phyloP scores from a whole-genome alignment of 371 early-diverging fungal species.

The Mucor lusitanicus region DNA sequence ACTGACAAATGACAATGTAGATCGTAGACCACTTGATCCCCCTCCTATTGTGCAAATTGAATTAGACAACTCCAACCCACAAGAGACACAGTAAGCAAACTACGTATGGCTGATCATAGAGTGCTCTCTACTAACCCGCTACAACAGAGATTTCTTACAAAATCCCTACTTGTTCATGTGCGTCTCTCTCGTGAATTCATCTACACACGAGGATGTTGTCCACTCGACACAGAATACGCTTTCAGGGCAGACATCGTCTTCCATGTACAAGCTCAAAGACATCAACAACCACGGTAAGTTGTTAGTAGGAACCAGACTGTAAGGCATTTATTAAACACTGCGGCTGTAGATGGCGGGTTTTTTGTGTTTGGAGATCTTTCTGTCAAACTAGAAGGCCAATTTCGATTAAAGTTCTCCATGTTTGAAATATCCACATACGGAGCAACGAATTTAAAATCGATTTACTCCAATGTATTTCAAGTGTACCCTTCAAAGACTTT shows the following conservation, averaged over 20 bases:
- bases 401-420: slow-evolving; percentile 80
- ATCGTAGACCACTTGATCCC: slow-evolving; percentile 89
- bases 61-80: slow-evolving; percentile 47
- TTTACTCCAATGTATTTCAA: slow-evolving; percentile 69
- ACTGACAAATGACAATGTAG: slow-evolving; percentile 27
- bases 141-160: slow-evolving; percentile 62
- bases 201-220: slow-evolving; percentile 41
- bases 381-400: slow-evolving; percentile 83
- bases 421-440: slow-evolving; percentile 70
- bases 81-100: slow-evolving; percentile 28
- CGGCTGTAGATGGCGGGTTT: slow-evolving; percentile 72
- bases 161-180: slow-evolving; percentile 81
- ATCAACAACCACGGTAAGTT: slow-evolving; percentile 71
- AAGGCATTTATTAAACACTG: background rate
- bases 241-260: slow-evolving; percentile 84
- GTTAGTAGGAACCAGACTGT: background rate
- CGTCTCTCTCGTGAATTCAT: slow-evolving; percentile 57
- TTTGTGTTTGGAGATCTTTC: slow-evolving; percentile 92
- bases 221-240: slow-evolving; percentile 19
- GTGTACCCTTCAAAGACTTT: slow-evolving; percentile 87
- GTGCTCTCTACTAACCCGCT: background rate
- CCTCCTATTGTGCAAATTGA: slow-evolving; percentile 83
- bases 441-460: slow-evolving; percentile 45
- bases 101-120: background rate
- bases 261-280: slow-evolving; percentile 81